Base-by-base conservation (phyloP, 2,329 filamentous ascomycete genomes). In the Aureobasidium leucospermi region DNA sequence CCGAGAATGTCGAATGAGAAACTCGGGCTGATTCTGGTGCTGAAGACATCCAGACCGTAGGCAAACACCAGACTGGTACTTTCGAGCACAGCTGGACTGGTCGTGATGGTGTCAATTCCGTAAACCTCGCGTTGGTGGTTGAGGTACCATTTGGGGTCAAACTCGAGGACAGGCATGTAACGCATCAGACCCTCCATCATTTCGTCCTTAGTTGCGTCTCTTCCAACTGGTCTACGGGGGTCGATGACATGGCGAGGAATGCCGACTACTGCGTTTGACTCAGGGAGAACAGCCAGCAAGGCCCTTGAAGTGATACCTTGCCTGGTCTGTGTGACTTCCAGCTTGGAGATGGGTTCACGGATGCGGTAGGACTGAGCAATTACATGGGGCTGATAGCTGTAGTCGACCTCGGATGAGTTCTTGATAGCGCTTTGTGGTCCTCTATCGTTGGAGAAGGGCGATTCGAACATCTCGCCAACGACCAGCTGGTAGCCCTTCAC, bases 61-160 rank as follows among this genome's bases (percentile, higher is more conserved):
- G 90, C 91, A 68, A 96, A 87, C 11, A 99, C 82, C 59, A 97
- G 73, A 67, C 88, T 93, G 1, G 94, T 97, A 74, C 92, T 96
- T 77, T 99, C 94, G 32, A 99, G 81, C 4, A 90, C 73, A 1
- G 90, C 89, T 0, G 92, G 89, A 16, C 83, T 83, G 0, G 90
- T 85, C 32, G 93, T 81, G 19, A 97, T 84, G 47, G 83, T 78
- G 61, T 82, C 78, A 43, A 96, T 81, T 6, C 90, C 91, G 2
- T 92, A 62, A 1, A 97, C 82, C 63, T 96, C 89, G 19, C 91
- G 85, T 65, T 87, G 81, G 73, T 99, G 94, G 32, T 88, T 90
- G 48, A 96, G 75, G 59, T 89, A 81, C 75, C 85, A 86, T 65
- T 88, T 87, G 0, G 91, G 87, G 67, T 96, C 90, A 62, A 96